These are phyloP conservation scores for Tetrapisispora taiwanensis DNA, from an alignment of 805 yeast genomes.

Conservation along the genomic window DNA sequence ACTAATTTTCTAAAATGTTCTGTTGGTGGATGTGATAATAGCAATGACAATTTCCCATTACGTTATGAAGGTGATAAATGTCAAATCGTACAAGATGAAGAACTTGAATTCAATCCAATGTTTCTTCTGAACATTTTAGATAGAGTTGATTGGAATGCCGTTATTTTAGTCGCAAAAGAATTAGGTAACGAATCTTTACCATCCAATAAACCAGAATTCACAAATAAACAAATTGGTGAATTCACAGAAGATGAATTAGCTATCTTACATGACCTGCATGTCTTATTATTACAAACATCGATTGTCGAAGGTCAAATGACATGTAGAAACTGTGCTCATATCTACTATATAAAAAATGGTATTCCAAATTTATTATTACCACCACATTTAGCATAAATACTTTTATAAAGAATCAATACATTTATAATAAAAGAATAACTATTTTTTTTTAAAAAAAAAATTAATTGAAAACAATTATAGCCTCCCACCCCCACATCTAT, in stretches of 20 bases:
- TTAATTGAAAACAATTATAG: too few relatives aligned
- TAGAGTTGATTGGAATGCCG: constrained; percentile 82
- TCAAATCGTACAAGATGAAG: constrained; percentile 61
- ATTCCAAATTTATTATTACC: constrained; percentile 92
- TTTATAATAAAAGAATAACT: too few relatives aligned
- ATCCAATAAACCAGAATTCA: constrained; percentile 44
- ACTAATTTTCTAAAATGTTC: constrained; percentile 95
- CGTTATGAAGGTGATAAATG: constrained; percentile 46
- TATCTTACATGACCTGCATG: constrained; percentile 66
- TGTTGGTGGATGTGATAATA: constrained; percentile 64
- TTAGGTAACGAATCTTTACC: constrained; percentile 57
- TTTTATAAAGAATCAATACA: too few relatives aligned
- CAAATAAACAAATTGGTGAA: constrained; percentile 25
- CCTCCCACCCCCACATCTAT: too few relatives aligned
- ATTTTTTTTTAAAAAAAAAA: too few relatives aligned
- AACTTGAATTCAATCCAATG: constrained; percentile 69
- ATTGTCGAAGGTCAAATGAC: constrained; percentile 82
- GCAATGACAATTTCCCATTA: constrained; percentile 74
- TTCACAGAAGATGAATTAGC: constrained; percentile 32
- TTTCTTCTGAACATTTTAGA: constrained; percentile 68
- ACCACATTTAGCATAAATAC: constrained; percentile 64
- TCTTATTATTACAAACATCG: constrained; percentile 72
- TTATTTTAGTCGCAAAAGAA: constrained; percentile 67
- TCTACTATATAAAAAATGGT: constrained; percentile 82
- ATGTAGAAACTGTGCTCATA: constrained; percentile 77